phyloP scores from a whole-genome alignment of 805 yeast genomes.

The Teunomyces cretensis region DNA sequence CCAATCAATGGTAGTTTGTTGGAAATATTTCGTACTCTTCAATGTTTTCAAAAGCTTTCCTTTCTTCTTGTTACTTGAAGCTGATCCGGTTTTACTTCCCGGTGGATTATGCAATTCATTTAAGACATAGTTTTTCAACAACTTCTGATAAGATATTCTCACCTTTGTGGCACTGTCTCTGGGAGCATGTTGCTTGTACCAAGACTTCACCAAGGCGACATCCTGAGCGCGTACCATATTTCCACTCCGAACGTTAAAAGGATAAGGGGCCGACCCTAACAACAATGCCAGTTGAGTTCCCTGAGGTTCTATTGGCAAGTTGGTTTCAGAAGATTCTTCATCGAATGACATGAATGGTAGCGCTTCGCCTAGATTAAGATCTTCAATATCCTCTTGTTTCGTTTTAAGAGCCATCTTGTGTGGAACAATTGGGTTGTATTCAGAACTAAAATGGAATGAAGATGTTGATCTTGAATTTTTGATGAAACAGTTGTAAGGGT shows the following conservation, averaged over 20 bases:
- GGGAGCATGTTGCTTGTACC: constrained; percentile 75
- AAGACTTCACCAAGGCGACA: constrained; percentile 76
- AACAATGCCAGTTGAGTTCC: constrained; percentile 55
- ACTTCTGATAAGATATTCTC: constrained; percentile 82
- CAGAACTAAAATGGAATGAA: constrained; percentile 55
- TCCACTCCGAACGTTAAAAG: constrained; percentile 78
- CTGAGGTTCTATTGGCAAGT: constrained; percentile 34
- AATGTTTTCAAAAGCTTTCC: constrained; percentile 62
- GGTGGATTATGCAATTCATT: constrained; percentile 61
- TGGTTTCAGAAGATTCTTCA: neutral
- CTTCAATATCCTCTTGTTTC: constrained; percentile 35
- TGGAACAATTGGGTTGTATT: constrained; percentile 54
- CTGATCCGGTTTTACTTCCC: constrained; percentile 23
- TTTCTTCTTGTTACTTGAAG: constrained; percentile 47
- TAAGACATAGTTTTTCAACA: constrained; percentile 72
- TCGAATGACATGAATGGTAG: constrained; percentile 48
- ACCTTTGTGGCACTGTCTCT: constrained; percentile 69
- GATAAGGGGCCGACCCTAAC: constrained; percentile 80
- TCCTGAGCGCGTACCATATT: constrained; percentile 81
- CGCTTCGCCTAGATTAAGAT: constrained; percentile 38
- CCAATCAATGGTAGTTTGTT: constrained; percentile 93
- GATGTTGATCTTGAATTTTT: constrained; percentile 45
- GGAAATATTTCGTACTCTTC: constrained; percentile 81
- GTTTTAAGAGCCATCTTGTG: constrained; percentile 13
- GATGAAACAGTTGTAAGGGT: constrained; percentile 55